Evolutionary conservation across 2,329 filamentous ascomycete species (phyloP), one percentile per base, ranked within the genome.

Genomic region (Penicillium thymicola): DNA sequence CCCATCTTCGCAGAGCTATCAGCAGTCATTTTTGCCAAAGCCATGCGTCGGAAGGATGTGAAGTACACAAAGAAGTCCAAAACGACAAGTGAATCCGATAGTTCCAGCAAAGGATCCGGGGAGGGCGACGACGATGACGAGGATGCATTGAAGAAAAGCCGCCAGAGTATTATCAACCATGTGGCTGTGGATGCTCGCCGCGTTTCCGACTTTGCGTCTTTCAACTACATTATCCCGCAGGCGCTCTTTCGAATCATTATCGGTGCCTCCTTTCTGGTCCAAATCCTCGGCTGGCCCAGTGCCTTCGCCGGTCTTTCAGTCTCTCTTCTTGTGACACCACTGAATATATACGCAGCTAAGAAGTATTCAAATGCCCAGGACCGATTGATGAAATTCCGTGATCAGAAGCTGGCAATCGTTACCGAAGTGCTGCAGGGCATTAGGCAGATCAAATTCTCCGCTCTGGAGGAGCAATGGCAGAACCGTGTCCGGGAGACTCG

Each of bases 371-470:
- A 76, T 23, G 82, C 85, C 5, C 87, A 91, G 65, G 86, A 88
- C 54, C 76, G 79, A 48, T 72, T 93, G 48, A 92, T 92, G 89
- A 89, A 88, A 68, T 79, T 86, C 28, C 81, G 89, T 43, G 90
- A 93, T 70, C 80, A 85, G 53, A 93, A 92, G 72, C 81, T 92
- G 74, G 86, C 82, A 0, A 82, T 92, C 14, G 82, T 94, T 30
- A 89, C 89, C 1, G 89, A 94, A 71, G 88, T 87, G 0, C 75
- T 94, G 1, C 83, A 89, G 64, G 89, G 89, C 8, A 92, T 93
- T 61, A 84, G 89, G 1, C 90, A 94, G 71, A 90, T 94, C 75
- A 94, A 94, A 67, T 92, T 93, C 64, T 89, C 89, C 0, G 89
- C 89, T 1, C 74, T 91, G 2, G 90, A 93, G 70, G 75, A 78